Conservation (phyloP, 139 green algal genomes). For the Yamagishiella unicocca region DNA sequence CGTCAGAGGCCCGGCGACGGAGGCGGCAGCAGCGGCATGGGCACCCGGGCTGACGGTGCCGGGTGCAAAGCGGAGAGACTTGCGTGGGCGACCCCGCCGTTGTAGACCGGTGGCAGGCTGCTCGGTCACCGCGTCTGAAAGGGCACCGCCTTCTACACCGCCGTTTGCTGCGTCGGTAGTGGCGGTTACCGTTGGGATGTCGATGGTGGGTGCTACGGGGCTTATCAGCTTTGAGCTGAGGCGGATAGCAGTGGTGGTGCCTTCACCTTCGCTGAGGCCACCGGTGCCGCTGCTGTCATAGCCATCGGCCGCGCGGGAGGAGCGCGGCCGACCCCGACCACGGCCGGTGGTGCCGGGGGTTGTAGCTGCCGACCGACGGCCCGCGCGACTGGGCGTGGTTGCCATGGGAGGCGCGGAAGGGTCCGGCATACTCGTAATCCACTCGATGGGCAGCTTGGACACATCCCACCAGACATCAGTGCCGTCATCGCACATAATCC, state of each 20-base stretch:
- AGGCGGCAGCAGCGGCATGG: background rate
- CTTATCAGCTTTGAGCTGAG: background rate
- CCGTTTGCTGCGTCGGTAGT: too few relatives aligned
- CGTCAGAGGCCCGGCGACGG: background rate
- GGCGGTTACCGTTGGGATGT: too few relatives aligned
- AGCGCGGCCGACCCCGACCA: background rate
- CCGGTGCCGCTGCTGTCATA: background rate
- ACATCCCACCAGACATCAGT: constrained; percentile 45
- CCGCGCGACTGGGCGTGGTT: background rate
- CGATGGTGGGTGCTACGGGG: constrained; percentile 1
- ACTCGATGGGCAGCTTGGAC: constrained; percentile 7
- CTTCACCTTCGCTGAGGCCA: constrained; percentile 1
- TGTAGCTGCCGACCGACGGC: background rate
- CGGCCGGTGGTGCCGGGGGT: constrained; percentile 10
- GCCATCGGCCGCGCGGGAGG: background rate
- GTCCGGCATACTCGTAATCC: constrained; percentile 13
- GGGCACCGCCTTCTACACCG: too few relatives aligned
- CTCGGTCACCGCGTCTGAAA: background rate
- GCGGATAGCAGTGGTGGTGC: background rate
- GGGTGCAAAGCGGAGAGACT: constrained; percentile 34
- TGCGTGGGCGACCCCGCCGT: background rate
- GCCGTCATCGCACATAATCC: constrained; percentile 28
- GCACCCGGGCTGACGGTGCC: constrained; percentile 23
- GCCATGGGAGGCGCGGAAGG: background rate
- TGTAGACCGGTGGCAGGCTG: background rate